Evolutionary conservation across 768 basidiomycete species (phyloP).

Genomic region (Strobilomyces confusus): DNA sequence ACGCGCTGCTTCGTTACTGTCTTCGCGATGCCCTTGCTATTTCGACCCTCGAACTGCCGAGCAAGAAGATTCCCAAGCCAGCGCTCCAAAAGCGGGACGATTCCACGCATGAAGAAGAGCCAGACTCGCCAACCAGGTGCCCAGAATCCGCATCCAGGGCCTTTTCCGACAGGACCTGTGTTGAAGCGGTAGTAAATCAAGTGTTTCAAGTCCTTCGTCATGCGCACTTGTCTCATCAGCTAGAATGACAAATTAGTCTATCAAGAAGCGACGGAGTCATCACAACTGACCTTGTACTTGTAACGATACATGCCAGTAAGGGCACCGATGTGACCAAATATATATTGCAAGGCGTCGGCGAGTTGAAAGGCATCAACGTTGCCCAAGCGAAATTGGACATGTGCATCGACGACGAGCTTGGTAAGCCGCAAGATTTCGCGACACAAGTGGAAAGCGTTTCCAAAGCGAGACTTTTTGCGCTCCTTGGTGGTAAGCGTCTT

Average conservation of each 20-base stretch:
- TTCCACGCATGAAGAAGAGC: constrained; percentile 99
- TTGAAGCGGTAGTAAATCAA: constrained; percentile 99
- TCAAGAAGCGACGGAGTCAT: not conserved
- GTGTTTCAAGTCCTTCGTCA: constrained; percentile 99
- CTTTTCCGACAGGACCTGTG: constrained; percentile 98
- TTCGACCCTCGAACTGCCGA: constrained; percentile 97
- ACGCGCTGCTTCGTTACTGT: constrained; percentile 99
- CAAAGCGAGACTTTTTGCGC: constrained; percentile 99
- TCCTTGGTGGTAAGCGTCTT: constrained; percentile 99
- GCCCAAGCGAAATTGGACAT: constrained; percentile 97
- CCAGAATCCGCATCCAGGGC: constrained; percentile 99
- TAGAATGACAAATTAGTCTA: constrained; percentile 25
- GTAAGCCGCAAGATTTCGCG: constrained; percentile 97
- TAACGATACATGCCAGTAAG: constrained; percentile 99
- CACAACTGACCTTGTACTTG: constrained; percentile 83
- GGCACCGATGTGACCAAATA: constrained; percentile 95
- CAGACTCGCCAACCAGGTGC: constrained; percentile 99
- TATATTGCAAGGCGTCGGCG: constrained; percentile 97
- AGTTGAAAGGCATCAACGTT: constrained; percentile 99
- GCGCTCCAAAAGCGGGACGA: constrained; percentile 93
- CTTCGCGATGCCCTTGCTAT: constrained; percentile 94
- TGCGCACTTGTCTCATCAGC: constrained; percentile 99
- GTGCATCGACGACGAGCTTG: constrained; percentile 97
- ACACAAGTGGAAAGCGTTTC: constrained; percentile 97
- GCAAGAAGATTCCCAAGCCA: constrained; percentile 98